These are phyloP conservation scores for Phytophthora nicotianae DNA, from an alignment of 352 stramenopile genomes.

Conservation along the genomic window DNA sequence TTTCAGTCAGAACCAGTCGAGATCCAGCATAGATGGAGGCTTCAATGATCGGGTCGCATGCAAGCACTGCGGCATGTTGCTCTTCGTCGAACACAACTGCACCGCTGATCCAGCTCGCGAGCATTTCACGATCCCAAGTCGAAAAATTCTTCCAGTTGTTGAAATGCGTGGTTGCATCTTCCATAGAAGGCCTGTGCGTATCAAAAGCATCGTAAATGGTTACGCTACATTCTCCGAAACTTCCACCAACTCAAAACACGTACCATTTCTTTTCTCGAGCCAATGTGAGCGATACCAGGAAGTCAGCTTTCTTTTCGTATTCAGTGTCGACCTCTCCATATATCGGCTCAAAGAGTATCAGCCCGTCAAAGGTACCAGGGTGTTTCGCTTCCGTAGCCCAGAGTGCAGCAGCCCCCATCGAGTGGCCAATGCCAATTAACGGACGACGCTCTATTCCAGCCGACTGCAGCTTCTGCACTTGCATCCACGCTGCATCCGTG, in stretches of 20 bases:
- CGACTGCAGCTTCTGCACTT: conserved; percentile 25
- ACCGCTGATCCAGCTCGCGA: conserved; percentile 40
- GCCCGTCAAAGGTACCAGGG: conserved; percentile 50
- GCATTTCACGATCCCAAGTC: conserved; percentile 47
- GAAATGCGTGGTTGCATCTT: conserved; percentile 33
- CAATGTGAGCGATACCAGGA: conserved; percentile 43
- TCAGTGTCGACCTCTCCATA: conserved; percentile 28
- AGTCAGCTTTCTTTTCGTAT: conserved; percentile 30
- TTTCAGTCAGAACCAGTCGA: conserved; percentile 27
- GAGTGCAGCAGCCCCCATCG: conserved; percentile 47
- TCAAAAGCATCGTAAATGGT: neutral
- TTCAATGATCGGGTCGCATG: conserved; percentile 51
- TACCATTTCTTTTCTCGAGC: conserved; percentile 45
- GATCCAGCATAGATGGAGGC: conserved; percentile 41
- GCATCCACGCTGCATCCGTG: conserved; percentile 17
- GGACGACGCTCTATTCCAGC: conserved; percentile 6
- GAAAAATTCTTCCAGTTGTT: conserved; percentile 42
- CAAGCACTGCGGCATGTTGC: conserved; percentile 25
- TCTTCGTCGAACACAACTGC: conserved; percentile 42
- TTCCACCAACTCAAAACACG: conserved; percentile 1
- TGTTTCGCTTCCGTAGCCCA: conserved; percentile 45
- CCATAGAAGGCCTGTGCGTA: conserved; percentile 26
- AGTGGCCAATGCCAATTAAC: conserved; percentile 47
- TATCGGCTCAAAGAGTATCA: conserved; percentile 56
- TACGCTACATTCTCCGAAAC: neutral